These are phyloP conservation scores for Nicotiana tabacum DNA, from an alignment of 257 asterid genomes.

Conservation along the genomic window DNA sequence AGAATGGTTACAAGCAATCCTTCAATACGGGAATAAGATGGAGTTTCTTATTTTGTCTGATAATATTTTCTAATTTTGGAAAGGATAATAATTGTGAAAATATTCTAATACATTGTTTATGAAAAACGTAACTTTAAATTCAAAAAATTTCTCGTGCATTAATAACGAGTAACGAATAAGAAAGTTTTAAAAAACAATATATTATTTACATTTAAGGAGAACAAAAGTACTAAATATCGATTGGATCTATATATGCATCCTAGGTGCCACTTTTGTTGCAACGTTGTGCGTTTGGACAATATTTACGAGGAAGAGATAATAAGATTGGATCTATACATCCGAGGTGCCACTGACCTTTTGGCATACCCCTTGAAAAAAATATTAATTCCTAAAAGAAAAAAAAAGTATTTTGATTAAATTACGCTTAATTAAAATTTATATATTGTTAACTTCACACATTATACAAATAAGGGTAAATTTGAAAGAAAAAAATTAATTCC, in stretches of 20 bases:
- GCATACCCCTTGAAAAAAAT: too few species aligned
- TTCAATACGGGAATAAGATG: background rate
- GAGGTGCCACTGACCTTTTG: too few species aligned
- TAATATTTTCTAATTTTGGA: background rate
- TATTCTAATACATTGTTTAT: background rate
- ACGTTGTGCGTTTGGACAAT: too few species aligned
- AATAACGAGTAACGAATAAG: background rate
- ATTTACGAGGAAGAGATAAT: too few species aligned
- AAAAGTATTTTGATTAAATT: too few species aligned
- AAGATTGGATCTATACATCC: too few species aligned
- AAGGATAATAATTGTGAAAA: background rate
- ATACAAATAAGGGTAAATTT: too few species aligned
- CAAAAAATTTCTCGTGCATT: background rate
- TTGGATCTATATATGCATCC: background rate
- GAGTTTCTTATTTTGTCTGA: background rate
- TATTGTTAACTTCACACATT: too few species aligned
- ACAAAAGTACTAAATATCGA: background rate
- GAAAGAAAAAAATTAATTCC: too few species aligned
- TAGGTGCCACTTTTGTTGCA: background rate
- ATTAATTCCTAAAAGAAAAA: too few species aligned
- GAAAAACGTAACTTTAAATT: background rate
- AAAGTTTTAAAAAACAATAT: background rate
- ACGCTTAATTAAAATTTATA: too few species aligned
- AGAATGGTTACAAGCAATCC: background rate
- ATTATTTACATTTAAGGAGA: background rate